Evolutionary conservation across 2,329 filamentous ascomycete species (phyloP).

Genomic region (Aspergillus eucalypticola): DNA sequence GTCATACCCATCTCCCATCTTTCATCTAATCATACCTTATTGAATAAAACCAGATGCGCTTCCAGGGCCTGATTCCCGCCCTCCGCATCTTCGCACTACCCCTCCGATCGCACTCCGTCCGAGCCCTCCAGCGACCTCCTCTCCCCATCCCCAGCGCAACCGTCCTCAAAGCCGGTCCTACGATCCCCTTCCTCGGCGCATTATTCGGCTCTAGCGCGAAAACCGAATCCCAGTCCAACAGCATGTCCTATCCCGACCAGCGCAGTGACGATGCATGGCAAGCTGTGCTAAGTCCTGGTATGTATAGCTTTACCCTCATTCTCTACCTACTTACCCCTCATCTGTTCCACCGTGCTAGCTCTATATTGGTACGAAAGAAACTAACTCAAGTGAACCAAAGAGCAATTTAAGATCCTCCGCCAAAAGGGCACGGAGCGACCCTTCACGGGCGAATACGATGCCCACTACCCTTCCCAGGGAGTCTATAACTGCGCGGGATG

Average conservation of each 20-base stretch:
- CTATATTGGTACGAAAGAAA: not conserved
- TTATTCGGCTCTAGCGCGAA: conserved; percentile 67
- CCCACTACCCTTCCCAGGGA: conserved; percentile 74
- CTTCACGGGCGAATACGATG: conserved; percentile 79
- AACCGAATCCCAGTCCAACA: conserved; percentile 38
- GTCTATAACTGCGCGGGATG: conserved; percentile 89
- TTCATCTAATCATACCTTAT: not conserved
- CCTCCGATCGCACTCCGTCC: conserved; percentile 23
- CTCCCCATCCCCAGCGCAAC: conserved; percentile 36
- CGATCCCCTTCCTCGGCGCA: conserved; percentile 74
- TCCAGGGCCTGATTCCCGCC: conserved; percentile 18
- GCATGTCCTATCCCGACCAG: conserved; percentile 70
- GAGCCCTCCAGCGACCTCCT: conserved; percentile 17
- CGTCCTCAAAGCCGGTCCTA: conserved; percentile 66
- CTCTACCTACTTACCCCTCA: conserved; percentile 40
- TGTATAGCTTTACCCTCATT: conserved; percentile 44
- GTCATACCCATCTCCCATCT: not conserved
- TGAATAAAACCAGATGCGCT: conserved; percentile 27
- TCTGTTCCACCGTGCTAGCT: not conserved
- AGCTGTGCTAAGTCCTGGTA: conserved; percentile 74
- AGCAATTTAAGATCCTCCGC: conserved; percentile 92
- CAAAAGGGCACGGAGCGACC: conserved; percentile 88
- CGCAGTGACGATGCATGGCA: conserved; percentile 85
- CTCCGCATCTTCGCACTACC: conserved; percentile 24
- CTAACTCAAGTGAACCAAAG: conserved; percentile 48